phyloP scores from a whole-genome alignment of 75 land plant genomes.

The Cupressus sempervirens region DNA sequence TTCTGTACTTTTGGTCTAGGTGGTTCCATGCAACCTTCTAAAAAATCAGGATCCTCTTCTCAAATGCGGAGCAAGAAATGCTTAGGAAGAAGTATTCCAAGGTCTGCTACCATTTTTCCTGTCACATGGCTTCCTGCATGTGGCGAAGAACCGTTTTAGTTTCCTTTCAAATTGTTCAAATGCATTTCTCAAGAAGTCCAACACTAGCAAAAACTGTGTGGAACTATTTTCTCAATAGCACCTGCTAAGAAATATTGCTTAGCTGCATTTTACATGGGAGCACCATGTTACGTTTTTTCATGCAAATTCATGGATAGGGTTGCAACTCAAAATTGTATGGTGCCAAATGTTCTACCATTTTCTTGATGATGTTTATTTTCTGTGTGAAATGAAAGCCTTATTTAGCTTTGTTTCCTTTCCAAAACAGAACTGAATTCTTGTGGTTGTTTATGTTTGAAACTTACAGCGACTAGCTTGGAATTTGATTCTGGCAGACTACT shows the following conservation, averaged over 20 bases:
- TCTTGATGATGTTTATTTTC: no score
- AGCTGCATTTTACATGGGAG: background rate
- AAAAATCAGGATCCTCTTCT: background rate
- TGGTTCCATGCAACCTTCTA: background rate
- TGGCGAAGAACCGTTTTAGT: background rate
- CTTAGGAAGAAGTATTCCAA: background rate
- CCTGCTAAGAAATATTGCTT: background rate
- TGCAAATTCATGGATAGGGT: background rate
- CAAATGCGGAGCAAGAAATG: background rate
- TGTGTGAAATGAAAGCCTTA: background rate
- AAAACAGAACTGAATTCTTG: background rate
- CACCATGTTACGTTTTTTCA: background rate
- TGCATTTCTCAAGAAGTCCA: no score
- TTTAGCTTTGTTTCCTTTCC: background rate
- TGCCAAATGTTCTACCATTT: background rate
- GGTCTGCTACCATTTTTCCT: background rate
- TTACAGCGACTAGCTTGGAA: background rate
- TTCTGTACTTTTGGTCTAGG: background rate
- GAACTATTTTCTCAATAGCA: background rate
- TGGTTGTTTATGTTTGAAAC: background rate
- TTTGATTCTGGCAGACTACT: background rate
- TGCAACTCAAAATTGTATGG: background rate
- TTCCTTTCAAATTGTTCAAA: background rate
- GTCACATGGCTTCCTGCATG: background rate
- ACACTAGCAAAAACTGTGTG: background rate